These are phyloP conservation scores for Glaciozyma martinii DNA, from an alignment of 768 basidiomycete species.

Conservation along the genomic window DNA sequence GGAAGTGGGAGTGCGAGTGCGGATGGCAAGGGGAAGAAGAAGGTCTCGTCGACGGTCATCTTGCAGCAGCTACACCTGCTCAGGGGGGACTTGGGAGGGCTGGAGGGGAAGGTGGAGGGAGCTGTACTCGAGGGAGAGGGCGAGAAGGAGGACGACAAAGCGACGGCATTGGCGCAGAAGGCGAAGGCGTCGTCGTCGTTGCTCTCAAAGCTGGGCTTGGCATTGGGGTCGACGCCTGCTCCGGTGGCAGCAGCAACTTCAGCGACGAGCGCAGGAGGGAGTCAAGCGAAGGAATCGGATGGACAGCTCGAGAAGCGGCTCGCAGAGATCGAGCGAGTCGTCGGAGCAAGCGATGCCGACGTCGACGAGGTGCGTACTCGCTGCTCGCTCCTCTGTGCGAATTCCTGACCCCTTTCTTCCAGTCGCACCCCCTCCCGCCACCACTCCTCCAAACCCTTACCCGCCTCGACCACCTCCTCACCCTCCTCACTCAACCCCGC, in stretches of 20 bases:
- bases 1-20: constrained; percentile 50
- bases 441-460: constrained; percentile 67
- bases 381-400: no score
- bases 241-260: not conserved
- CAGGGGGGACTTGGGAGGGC: constrained; percentile 17
- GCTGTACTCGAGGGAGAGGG: constrained; percentile 12
- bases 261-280: constrained; percentile 29
- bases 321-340: constrained; percentile 66
- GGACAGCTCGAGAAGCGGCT: constrained; percentile 63
- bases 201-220: constrained; percentile 30
- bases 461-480: constrained; percentile 73
- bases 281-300: constrained; percentile 20
- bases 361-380: constrained; percentile 63
- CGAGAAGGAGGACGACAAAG: constrained; percentile 9
- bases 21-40: constrained; percentile 38
- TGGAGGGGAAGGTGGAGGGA: constrained; percentile 13
- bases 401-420: not conserved
- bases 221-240: constrained; percentile 5
- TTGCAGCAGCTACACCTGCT: constrained; percentile 33
- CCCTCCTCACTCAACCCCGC: constrained; percentile 83
- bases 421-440: constrained; percentile 47
- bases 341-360: constrained; percentile 70
- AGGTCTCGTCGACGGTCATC: constrained; percentile 29
- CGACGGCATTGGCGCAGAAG: constrained; percentile 13
- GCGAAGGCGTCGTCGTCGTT: constrained; percentile 24